Evolutionary conservation across 257 asterid species (phyloP).

Genomic region (Solanum dulcamara): DNA sequence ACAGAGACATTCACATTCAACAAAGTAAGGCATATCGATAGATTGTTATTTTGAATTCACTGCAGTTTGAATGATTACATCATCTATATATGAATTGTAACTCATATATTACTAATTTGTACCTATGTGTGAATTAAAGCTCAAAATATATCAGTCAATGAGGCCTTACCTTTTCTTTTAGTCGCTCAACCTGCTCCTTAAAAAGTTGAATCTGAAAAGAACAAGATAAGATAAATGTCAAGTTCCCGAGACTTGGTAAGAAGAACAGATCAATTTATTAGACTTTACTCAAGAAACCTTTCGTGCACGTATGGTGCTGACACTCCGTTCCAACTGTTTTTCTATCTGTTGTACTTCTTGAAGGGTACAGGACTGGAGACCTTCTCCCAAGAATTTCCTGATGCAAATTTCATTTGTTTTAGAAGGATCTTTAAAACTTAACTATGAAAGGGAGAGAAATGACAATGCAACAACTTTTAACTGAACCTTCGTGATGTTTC

Average conservation of each 20-base stretch:
- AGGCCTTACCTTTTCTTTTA: constrained; percentile 62
- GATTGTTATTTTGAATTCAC: background rate
- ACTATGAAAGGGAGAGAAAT: background rate
- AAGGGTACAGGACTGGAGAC: constrained; percentile 43
- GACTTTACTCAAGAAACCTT: constrained; percentile 29
- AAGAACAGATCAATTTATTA: background rate
- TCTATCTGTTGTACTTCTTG: constrained; percentile 78
- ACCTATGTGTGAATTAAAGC: background rate
- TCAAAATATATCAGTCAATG: background rate
- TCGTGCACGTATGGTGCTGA: constrained; percentile 52
- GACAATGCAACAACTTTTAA: background rate
- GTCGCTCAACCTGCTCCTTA: constrained; percentile 55
- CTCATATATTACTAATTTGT: background rate
- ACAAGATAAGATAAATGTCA: background rate
- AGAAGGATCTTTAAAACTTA: background rate
- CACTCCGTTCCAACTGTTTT: constrained; percentile 70
- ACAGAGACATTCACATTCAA: background rate
- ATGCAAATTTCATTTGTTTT: background rate
- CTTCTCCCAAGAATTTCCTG: constrained; percentile 85
- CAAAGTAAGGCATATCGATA: background rate
- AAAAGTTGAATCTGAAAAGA: constrained; percentile 56
- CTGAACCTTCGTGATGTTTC: constrained; percentile 63
- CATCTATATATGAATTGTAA: background rate
- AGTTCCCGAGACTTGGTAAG: background rate
- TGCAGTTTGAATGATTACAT: background rate